Evolutionary conservation across 2,329 filamentous ascomycete species (phyloP).

Genomic region (Ophiognomonia clavigignenti-juglandacearum): DNA sequence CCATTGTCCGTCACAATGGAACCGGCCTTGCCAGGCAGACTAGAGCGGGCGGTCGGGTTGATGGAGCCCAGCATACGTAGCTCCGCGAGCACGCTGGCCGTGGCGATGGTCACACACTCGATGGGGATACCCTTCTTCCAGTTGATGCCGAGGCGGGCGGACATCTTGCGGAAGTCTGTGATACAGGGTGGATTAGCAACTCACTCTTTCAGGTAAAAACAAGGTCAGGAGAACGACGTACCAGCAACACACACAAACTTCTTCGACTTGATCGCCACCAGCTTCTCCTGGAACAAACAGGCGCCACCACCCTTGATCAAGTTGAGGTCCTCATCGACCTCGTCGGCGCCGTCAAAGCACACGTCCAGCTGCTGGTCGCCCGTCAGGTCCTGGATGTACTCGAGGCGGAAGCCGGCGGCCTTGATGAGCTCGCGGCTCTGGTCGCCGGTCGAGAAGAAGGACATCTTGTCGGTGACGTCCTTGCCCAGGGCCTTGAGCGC

Average conservation of each 20-base stretch:
- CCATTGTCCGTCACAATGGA: slow-evolving; percentile 77
- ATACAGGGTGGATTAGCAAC: slow-evolving; percentile 4
- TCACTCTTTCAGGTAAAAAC: too few species aligned
- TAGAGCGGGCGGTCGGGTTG: slow-evolving; percentile 66
- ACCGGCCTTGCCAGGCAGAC: slow-evolving; percentile 71
- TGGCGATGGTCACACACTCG: slow-evolving; percentile 84
- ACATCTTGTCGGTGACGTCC: slow-evolving; percentile 57
- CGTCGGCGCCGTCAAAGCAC: slow-evolving; percentile 93
- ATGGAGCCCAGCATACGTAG: slow-evolving; percentile 69
- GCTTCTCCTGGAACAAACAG: slow-evolving; percentile 97
- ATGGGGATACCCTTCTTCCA: slow-evolving; percentile 87
- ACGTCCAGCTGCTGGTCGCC: slow-evolving; percentile 67
- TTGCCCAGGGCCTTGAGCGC: slow-evolving; percentile 63
- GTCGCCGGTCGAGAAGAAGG: slow-evolving; percentile 88
- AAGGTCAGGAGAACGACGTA: slow-evolving; percentile 41
- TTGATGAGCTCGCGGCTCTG: slow-evolving; percentile 86
- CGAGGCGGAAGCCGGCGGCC: slow-evolving; percentile 68
- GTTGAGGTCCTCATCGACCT: slow-evolving; percentile 91
- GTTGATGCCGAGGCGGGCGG: slow-evolving; percentile 63
- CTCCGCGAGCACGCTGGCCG: slow-evolving; percentile 68
- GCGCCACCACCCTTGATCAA: slow-evolving; percentile 97
- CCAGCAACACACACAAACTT: slow-evolving; percentile 85
- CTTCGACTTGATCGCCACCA: slow-evolving; percentile 78
- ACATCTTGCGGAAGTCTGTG: slow-evolving; percentile 84
- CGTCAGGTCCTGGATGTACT: slow-evolving; percentile 69